Conservation (phyloP, 2,329 filamentous ascomycete species). For the Penicillium sp. region DNA sequence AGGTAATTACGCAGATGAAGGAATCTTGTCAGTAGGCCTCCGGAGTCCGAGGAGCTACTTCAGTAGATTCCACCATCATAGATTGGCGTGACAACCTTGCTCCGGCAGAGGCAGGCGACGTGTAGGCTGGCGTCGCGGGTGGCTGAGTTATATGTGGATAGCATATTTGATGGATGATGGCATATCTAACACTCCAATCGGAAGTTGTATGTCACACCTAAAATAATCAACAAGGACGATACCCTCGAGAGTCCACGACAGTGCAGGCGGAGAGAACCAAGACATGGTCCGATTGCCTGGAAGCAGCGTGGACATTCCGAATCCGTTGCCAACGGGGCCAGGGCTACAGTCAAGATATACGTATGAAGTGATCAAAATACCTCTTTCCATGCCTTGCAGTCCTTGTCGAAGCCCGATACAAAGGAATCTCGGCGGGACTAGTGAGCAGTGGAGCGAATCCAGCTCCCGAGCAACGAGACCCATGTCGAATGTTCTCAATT, state of each 20-base stretch:
- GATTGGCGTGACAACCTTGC: constrained; percentile 6
- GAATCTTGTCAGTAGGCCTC: neutral
- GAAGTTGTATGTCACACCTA: neutral
- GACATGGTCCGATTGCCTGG: neutral
- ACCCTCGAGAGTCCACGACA: neutral
- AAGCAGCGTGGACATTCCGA: neutral
- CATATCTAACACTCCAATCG: neutral
- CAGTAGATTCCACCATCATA: constrained; percentile 3
- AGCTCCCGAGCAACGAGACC: neutral
- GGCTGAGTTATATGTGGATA: neutral
- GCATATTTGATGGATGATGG: neutral
- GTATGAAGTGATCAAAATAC: neutral
- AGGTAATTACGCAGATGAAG: neutral
- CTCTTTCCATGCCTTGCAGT: neutral
- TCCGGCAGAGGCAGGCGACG: constrained; percentile 2
- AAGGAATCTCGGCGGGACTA: neutral
- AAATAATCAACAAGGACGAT: neutral
- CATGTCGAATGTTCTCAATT: constrained; percentile 1
- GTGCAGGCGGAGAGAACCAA: neutral
- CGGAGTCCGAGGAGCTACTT: neutral
- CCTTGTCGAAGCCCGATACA: neutral
- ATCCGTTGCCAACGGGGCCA: neutral
- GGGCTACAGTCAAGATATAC: neutral
- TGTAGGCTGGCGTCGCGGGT: neutral
- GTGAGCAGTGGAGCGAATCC: neutral